Percentiles rank a stretch among this genome's conserved stretches.
phyloP scores from a whole-genome alignment of 2,329 filamentous ascomycete species.

The Alternaria tenuissima region DNA sequence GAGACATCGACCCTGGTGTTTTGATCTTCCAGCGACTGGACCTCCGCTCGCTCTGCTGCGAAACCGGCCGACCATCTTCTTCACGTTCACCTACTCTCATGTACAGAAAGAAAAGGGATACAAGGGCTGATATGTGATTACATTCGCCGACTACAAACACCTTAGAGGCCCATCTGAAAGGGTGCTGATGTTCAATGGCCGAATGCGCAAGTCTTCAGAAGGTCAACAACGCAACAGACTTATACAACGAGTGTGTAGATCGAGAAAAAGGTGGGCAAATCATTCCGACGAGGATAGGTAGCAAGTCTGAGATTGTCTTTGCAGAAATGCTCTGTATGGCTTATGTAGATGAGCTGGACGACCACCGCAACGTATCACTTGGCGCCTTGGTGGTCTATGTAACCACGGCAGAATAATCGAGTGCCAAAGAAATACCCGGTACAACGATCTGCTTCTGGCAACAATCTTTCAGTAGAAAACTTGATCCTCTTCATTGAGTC shows the following conservation, averaged over 20 bases:
- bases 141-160: not conserved
- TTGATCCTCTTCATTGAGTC: not conserved
- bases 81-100: not conserved
- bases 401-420: not conserved
- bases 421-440: not conserved
- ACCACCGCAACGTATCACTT: not conserved
- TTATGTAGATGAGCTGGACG: not conserved
- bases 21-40: not conserved
- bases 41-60: not conserved
- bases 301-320: too few species aligned
- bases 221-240: not conserved
- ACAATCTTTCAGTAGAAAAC: not conserved
- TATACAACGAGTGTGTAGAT: not conserved
- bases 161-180: not conserved
- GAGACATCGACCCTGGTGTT: not conserved
- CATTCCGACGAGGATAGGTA: not conserved
- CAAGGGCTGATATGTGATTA: not conserved
- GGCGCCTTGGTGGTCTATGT: not conserved
- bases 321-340: not conserved
- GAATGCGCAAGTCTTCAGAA: not conserved
- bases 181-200: not conserved
- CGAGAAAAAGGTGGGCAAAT: too few species aligned
- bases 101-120: too few species aligned
- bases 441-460: too few species aligned
- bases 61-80: not conserved